phyloP scores from a whole-genome alignment of 306 rosid genomes.

The Inga oerstediana region DNA sequence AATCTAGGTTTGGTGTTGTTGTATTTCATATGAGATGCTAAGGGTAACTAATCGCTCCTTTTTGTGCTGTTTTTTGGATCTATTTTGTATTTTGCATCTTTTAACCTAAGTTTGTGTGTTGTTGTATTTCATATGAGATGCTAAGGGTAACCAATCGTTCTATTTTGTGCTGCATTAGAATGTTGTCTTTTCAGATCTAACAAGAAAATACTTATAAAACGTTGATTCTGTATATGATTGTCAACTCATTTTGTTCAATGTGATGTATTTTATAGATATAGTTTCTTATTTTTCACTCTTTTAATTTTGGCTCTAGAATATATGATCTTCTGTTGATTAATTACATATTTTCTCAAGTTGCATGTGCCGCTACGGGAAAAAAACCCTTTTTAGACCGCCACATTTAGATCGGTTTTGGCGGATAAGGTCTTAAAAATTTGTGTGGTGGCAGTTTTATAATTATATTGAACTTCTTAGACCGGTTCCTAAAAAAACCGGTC shows the following conservation, averaged over 20 bases:
- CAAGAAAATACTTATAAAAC: constrained; percentile 13
- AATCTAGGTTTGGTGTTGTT: constrained; percentile 30
- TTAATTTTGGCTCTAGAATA: constrained; percentile 4
- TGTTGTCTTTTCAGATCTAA: constrained; percentile 1
- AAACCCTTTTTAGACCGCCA: too few relatives aligned
- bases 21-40: constrained; percentile 14
- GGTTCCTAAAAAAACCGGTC: too few relatives aligned
- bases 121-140: too few relatives aligned
- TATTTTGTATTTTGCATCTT: too few relatives aligned
- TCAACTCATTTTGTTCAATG: constrained; percentile 5
- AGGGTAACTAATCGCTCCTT: neutral
- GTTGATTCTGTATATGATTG: neutral
- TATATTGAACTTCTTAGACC: too few relatives aligned
- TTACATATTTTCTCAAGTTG: constrained; percentile 44
- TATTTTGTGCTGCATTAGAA: constrained; percentile 9
- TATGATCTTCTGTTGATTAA: constrained; percentile 26
- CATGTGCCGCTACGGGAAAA: too few relatives aligned
- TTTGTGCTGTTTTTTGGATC: too few relatives aligned
- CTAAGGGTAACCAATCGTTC: too few relatives aligned
- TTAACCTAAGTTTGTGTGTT: too few relatives aligned
- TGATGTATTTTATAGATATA: constrained; percentile 12
- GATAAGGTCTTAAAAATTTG: too few relatives aligned
- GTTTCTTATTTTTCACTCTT: constrained; percentile 1
- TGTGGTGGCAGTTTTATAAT: too few relatives aligned
- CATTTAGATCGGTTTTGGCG: too few relatives aligned